phyloP scores from a whole-genome alignment of 805 yeast genomes.

The Yarrowia alimentaria region DNA sequence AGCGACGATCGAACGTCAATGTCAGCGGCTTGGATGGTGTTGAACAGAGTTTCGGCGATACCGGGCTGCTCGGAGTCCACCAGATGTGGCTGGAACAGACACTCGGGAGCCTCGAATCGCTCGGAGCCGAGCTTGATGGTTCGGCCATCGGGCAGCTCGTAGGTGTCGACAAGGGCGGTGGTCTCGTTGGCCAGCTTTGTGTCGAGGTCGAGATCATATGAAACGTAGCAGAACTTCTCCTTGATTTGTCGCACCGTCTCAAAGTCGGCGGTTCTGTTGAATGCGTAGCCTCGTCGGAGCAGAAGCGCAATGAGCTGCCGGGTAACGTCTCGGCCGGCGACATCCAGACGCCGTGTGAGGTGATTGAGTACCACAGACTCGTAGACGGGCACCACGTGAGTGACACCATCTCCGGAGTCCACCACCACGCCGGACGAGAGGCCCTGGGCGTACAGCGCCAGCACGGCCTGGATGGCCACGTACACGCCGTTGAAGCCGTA shows the following conservation, averaged over 20 bases:
- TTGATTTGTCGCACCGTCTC: conserved; percentile 98
- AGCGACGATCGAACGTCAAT: conserved; percentile 87
- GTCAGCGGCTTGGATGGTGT: conserved; percentile 91
- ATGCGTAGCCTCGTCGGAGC: conserved; percentile 94
- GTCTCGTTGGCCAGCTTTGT: conserved; percentile 85
- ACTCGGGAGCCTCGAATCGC: conserved; percentile 95
- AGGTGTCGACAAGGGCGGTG: conserved; percentile 87
- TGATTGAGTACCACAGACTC: conserved; percentile 96
- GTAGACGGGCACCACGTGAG: conserved; percentile 97
- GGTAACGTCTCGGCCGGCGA: conserved; percentile 99
- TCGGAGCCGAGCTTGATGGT: conserved; percentile 91
- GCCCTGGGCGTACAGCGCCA: conserved; percentile 96
- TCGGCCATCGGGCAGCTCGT: conserved; percentile 96
- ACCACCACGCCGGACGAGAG: conserved; percentile 96
- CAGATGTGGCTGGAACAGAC: conserved; percentile 91
- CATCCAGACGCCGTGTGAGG: conserved; percentile 85
- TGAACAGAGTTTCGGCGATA: conserved; percentile 87
- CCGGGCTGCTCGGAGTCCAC: conserved; percentile 98
- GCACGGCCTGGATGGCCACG: conserved; percentile 96
- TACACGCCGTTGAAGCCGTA: conserved; percentile 90
- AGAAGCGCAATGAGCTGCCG: conserved; percentile 86
- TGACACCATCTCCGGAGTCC: conserved; percentile 98
- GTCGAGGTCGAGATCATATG: conserved; percentile 90
- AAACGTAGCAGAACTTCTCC: conserved; percentile 92
- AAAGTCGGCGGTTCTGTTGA: conserved; percentile 97